phyloP scores from a whole-genome alignment of 2,329 filamentous ascomycete genomes.

The Sporothrix luriei region DNA sequence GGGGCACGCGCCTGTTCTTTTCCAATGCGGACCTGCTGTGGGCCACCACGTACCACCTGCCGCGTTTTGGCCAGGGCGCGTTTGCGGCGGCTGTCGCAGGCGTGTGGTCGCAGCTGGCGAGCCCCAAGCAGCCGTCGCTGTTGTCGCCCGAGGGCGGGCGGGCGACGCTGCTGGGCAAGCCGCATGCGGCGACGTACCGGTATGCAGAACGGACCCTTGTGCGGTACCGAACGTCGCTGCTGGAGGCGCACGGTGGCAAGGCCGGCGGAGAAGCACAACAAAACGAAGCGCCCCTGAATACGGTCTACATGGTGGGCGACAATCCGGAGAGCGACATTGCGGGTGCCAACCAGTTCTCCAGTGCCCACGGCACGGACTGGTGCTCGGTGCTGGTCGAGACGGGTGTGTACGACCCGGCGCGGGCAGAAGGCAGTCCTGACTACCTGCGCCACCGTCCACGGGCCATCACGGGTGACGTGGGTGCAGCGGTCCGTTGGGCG shows the following conservation, averaged over 20 bases:
- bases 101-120: conserved; percentile 76
- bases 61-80: conserved; percentile 86
- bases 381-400: conserved; percentile 42
- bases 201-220: conserved; percentile 78
- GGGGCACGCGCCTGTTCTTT: conserved; percentile 80
- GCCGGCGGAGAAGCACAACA: conserved; percentile 23
- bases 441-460: conserved; percentile 38
- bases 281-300: conserved; percentile 55
- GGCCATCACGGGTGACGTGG: conserved; percentile 40
- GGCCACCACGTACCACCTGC: conserved; percentile 81
- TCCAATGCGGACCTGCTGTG: conserved; percentile 89
- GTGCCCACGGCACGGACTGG: conserved; percentile 58
- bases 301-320: conserved; percentile 93
- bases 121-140: conserved; percentile 61
- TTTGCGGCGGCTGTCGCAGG: conserved; percentile 82
- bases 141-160: conserved; percentile 37
- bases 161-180: conserved; percentile 79
- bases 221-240: conserved; percentile 57
- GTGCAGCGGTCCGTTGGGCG: conserved; percentile 41
- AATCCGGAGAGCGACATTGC: conserved; percentile 88
- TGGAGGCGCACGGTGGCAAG: conserved; percentile 41
- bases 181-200: conserved; percentile 72
- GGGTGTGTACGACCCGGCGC: conserved; percentile 40
- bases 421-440: conserved; percentile 32
- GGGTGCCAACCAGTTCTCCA: conserved; percentile 77